Percentiles rank a stretch among this genome's conserved stretches.
Evolutionary conservation across 2,329 filamentous ascomycete genomes (phyloP).

Genomic region (Nigrospora oryzae): DNA sequence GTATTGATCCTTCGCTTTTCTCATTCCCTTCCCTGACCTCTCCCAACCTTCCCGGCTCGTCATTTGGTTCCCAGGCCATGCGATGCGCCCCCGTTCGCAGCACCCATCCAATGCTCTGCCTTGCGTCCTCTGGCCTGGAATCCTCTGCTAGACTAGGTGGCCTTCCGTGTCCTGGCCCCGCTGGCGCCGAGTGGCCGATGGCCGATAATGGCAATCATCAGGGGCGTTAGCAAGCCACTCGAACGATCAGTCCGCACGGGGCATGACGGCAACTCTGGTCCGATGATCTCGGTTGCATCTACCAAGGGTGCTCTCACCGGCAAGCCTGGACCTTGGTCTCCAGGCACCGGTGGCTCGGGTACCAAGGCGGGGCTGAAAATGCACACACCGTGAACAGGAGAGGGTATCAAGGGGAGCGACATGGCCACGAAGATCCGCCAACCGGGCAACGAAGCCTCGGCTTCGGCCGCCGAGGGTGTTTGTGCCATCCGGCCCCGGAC

Average conservation of each 20-base stretch:
- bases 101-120: background rate
- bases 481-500: too few relatives aligned
- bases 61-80: too few relatives aligned
- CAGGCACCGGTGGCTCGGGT: conserved; percentile 29
- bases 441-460: conserved; percentile 6
- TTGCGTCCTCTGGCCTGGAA: conserved; percentile 5
- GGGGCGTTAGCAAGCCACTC: conserved; percentile 25
- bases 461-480: too few relatives aligned
- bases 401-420: conserved; percentile 22
- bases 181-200: conserved; percentile 24
- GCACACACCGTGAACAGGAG: conserved; percentile 33
- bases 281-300: conserved; percentile 28
- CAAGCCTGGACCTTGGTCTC: conserved; percentile 27
- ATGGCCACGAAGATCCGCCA: conserved; percentile 25
- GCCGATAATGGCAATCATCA: conserved; percentile 20
- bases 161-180: conserved; percentile 27
- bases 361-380: conserved; percentile 32
- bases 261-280: conserved; percentile 25
- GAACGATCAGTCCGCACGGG: conserved; percentile 25
- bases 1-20: too few relatives aligned
- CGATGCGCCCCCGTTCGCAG: too few relatives aligned
- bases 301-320: conserved; percentile 31
- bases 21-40: too few relatives aligned
- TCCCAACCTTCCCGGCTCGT: too few relatives aligned
- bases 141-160: conserved; percentile 30